phyloP scores from a whole-genome alignment of 768 basidiomycete species.

The Butyriboletus loyo region DNA sequence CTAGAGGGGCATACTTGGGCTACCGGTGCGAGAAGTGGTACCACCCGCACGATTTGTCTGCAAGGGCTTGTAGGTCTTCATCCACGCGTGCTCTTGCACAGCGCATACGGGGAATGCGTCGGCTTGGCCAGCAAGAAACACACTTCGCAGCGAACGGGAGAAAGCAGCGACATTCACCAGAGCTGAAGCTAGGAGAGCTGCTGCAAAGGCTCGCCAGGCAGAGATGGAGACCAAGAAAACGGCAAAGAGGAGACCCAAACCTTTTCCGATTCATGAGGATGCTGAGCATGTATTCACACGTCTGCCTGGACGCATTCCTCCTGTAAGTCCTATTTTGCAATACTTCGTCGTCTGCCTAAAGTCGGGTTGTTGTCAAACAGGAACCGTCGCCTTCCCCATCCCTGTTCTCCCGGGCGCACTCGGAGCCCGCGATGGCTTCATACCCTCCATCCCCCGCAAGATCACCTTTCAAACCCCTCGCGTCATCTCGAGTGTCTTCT shows the following conservation, averaged over 20 bases:
- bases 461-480: neutral
- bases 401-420: conserved; percentile 5
- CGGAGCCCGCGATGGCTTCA: conserved; percentile 11
- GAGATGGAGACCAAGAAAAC: conserved; percentile 12
- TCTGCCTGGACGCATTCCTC: neutral
- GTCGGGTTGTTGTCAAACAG: conserved; percentile 4
- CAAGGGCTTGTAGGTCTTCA: conserved; percentile 56
- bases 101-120: conserved; percentile 34
- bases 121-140: conserved; percentile 27
- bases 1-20: conserved; percentile 64
- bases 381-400: neutral
- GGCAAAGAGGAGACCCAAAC: conserved; percentile 18
- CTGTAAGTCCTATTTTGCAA: conserved; percentile 14
- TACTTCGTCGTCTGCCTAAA: neutral
- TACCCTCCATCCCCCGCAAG: conserved; percentile 2
- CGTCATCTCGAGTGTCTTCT: conserved; percentile 8
- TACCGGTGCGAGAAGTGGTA: conserved; percentile 55
- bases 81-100: conserved; percentile 66
- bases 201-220: conserved; percentile 14
- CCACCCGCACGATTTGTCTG: conserved; percentile 57
- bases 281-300: neutral
- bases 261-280: conserved; percentile 24
- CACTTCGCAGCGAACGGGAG: conserved; percentile 31
- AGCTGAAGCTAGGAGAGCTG: conserved; percentile 16
- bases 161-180: conserved; percentile 19